phyloP scores from a whole-genome alignment of 1,284 basidiomycete genomes.

The Microbotryum silenes-acaulis region DNA sequence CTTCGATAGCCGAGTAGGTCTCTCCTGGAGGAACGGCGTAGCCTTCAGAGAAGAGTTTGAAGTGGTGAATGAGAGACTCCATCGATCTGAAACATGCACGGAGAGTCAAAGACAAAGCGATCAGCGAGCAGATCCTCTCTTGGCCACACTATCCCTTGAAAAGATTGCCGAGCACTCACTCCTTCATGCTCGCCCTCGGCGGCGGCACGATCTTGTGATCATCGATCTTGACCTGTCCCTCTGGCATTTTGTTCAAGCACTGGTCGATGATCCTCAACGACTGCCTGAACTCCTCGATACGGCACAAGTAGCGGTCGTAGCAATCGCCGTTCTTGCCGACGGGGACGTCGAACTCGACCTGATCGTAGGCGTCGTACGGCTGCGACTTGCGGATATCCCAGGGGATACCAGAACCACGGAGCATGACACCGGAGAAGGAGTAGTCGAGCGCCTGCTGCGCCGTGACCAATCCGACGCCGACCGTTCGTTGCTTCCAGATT shows the following conservation, averaged over 20 bases:
- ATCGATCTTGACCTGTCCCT: conserved; percentile 87
- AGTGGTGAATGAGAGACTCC: conserved; percentile 88
- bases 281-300: conserved; percentile 97
- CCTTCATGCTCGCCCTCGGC: conserved; percentile 95
- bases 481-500: conserved; percentile 93
- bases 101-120: background rate
- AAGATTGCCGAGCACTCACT: conserved; percentile 56
- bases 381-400: conserved; percentile 89
- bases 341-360: conserved; percentile 96
- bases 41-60: conserved; percentile 90
- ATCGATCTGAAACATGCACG: background rate
- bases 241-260: conserved; percentile 95
- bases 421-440: conserved; percentile 94
- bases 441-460: conserved; percentile 89
- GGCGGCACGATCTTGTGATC: conserved; percentile 98
- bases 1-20: conserved; percentile 94
- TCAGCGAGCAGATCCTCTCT: background rate
- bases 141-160: no score
- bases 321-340: conserved; percentile 96
- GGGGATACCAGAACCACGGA: conserved; percentile 83
- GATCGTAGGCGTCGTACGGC: conserved; percentile 95
- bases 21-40: conserved; percentile 92
- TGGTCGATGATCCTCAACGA: conserved; percentile 79
- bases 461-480: conserved; percentile 84
- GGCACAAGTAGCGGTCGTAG: conserved; percentile 89